Evolutionary conservation across 306 rosid genomes (phyloP), one percentile per base, ranked within the genome.

Genomic region (Trifolium dubium): DNA sequence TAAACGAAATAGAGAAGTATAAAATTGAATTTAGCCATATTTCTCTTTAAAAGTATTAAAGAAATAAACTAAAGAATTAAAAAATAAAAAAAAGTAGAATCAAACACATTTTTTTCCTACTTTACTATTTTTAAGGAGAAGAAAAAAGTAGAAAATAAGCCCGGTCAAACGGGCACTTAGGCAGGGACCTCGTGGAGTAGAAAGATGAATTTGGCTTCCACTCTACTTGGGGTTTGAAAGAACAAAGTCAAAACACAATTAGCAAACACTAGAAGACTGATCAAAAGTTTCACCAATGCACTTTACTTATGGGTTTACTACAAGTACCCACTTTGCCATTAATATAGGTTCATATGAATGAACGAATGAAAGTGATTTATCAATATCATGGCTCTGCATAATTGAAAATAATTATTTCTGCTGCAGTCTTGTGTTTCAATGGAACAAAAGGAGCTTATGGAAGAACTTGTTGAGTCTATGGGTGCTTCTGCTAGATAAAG

Each of bases 371-470:
- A 71, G 67, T 18, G 66, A 55, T 39, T 70, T 19, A 43, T 62
- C 61, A 18, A 63, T 23, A 13, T 35, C 60, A 34, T 8, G 31
- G 54, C 29, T 59, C 7, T 46, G 34, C 62, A 19, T 76, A 71
- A 59, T 67, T 53, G 64, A 43, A 40, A 53, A 5, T 1, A 5
- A 1, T 46, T 32, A 74, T 71, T 18, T 10, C 85, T 84, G 79
- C 55, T 72, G 79, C 87, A 94, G 99, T 83, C 96, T 49, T 94
- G 99, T 79, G 83, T 29, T 54, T 2, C 97, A 54, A 50, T 74
- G 82, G 96, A 94, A 78, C 99, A 94, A 83, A 90, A 84, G 86
- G 97, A 92, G 49, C 92, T 92, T 11, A 86, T 92, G 71, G 99
- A 94, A 85, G 99, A 92, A 85, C 97, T 94, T 59, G 96, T 91